Percentiles rank a stretch among this genome's conserved stretches.
These are phyloP conservation scores for Alternaria sp. DNA, from an alignment of 2,329 filamentous ascomycete genomes.

Conservation along the genomic window DNA sequence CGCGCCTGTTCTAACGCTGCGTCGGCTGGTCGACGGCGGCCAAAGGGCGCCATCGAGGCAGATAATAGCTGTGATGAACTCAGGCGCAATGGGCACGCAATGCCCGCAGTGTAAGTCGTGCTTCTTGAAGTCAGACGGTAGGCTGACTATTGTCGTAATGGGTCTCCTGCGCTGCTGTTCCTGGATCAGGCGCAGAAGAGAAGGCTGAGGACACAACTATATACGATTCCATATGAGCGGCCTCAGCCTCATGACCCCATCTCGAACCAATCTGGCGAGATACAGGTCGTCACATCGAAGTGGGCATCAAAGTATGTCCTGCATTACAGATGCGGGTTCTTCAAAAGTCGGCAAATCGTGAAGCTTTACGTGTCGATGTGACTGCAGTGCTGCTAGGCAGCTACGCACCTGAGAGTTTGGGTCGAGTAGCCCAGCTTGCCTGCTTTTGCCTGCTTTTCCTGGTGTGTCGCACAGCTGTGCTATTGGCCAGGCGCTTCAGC, in stretches of 20 bases:
- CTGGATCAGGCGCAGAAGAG: not conserved
- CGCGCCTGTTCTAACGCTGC: conserved; percentile 4
- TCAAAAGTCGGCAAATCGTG: conserved; percentile 1
- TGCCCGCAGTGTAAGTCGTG: not conserved
- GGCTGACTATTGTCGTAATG: not conserved
- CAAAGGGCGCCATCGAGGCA: not conserved
- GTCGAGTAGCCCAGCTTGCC: not conserved
- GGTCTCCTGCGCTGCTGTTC: not conserved
- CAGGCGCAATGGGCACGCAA: not conserved
- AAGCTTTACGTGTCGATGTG: not conserved
- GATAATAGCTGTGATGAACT: not conserved
- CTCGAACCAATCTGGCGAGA: not conserved
- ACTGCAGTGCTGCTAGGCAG: conserved; percentile 1
- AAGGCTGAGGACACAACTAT: conserved; percentile 2
- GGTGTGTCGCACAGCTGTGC: not conserved
- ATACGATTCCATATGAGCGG: not conserved
- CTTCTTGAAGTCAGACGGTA: not conserved
- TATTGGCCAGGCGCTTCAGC: not conserved
- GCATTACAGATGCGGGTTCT: not conserved
- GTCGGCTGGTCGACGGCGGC: conserved; percentile 2
- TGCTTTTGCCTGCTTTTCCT: conserved; percentile 5
- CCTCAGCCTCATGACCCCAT: conserved; percentile 9
- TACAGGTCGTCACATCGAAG: not conserved
- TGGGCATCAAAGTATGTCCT: not conserved
- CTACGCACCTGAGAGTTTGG: not conserved